Evolutionary conservation across 805 yeast species (phyloP).

Genomic region (Kazachstania taianensis): DNA sequence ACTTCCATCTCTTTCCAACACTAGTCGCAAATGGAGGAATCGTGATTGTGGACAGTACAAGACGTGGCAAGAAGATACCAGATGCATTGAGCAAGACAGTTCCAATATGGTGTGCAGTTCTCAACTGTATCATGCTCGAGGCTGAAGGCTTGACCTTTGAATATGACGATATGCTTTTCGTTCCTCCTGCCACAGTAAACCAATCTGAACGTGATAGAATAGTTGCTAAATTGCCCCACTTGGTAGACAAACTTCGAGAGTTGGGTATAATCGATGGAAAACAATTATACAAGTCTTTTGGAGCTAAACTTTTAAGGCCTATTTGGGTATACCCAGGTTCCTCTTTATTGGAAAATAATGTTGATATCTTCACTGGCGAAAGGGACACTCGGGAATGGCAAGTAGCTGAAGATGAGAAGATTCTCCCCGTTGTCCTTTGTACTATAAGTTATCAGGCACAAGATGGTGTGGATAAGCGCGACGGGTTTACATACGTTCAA

Average conservation of each 20-base stretch:
- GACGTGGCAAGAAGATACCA: slow-evolving; percentile 77
- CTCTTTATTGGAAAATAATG: slow-evolving; percentile 13
- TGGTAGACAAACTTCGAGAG: slow-evolving; percentile 36
- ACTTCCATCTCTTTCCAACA: slow-evolving; percentile 55
- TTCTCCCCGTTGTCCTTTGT: slow-evolving; percentile 40
- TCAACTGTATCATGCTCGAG: slow-evolving; percentile 46
- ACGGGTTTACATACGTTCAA: slow-evolving; percentile 60
- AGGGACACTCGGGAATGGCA: slow-evolving; percentile 24
- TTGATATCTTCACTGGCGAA: slow-evolving; percentile 27
- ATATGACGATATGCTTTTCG: slow-evolving; percentile 31
- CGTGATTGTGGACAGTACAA: slow-evolving; percentile 69
- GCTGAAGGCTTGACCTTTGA: slow-evolving; percentile 6
- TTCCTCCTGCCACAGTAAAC: slow-evolving; percentile 48
- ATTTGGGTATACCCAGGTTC: slow-evolving; percentile 58
- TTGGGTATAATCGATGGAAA: slow-evolving; percentile 33
- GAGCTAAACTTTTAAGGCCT: slow-evolving; percentile 48
- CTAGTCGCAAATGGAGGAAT: slow-evolving; percentile 37
- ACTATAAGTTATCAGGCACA: slow-evolving; percentile 55
- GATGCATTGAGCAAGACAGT: slow-evolving; percentile 80
- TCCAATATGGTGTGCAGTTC: slow-evolving; percentile 85
- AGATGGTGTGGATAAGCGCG: slow-evolving; percentile 42
- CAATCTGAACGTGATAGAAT: slow-evolving; percentile 48
- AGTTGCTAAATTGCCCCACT: slow-evolving; percentile 34
- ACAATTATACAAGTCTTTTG: slow-evolving; percentile 26
- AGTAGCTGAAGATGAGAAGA: slow-evolving; percentile 27